Evolutionary conservation across 768 basidiomycete species (phyloP), one percentile per base, ranked within the genome.

Genomic region (Grammothele lineata): DNA sequence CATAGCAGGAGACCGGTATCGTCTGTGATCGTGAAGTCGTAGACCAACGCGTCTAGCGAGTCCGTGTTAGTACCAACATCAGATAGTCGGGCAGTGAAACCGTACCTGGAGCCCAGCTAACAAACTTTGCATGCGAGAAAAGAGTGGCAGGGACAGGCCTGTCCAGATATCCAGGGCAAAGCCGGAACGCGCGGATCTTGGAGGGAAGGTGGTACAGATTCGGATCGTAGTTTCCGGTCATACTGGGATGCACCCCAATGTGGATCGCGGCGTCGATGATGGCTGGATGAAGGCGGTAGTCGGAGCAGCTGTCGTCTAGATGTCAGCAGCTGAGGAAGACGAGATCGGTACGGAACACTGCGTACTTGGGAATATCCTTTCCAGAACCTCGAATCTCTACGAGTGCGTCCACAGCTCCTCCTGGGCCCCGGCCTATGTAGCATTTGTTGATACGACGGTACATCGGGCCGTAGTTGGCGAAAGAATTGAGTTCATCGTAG

Each of bases 251-350:
- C 2, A 66, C 57, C 8, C 60, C 45, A 34, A 62, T 54, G 24
- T 71, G 70, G 4, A 72, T 37, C 32, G 64, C 65, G 1, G 66
- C 61, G 44, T 72, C 71, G 5, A 73, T 49, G 17, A 70, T 62
- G 3, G 67, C 66, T 2, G 70, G 69, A 43, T 70, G 64, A 12
- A 69, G 48, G 38, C 58, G 22, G 43, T 69, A 68, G 17, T 60
- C 55, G 11, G 47, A 42, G 11, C 46, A 23, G 22, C 65, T 67
- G 35, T 18, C 33, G 9, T n/a, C n/a, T n/a, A n/a, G n/a, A n/a
- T n/a, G n/a, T n/a, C n/a, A n/a, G n/a, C n/a, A n/a, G n/a, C n/a
- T n/a, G n/a, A n/a, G n/a, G n/a, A n/a, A n/a, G n/a, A n/a, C n/a
- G n/a, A n/a, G n/a, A n/a, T n/a, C n/a, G n/a, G n/a, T n/a, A n/a